These are phyloP conservation scores for Morella rubra DNA, from an alignment of 306 rosid genomes.

Conservation along the genomic window DNA sequence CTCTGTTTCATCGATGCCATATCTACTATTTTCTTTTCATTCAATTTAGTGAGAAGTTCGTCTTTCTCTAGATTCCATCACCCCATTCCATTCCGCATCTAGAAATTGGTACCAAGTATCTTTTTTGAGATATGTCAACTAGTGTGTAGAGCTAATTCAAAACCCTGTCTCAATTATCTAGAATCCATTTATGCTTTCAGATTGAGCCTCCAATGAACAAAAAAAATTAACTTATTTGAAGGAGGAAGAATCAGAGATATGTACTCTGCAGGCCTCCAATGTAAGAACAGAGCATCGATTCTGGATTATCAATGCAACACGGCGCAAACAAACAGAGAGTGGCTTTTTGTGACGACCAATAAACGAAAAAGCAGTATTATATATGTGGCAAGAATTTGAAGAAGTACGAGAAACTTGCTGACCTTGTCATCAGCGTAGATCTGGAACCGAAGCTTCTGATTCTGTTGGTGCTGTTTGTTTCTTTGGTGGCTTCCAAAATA, in stretches of 20 bases:
- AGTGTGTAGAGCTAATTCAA: background rate
- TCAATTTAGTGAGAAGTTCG: too few relatives aligned
- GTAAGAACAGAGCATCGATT: too few relatives aligned
- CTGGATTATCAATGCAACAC: background rate
- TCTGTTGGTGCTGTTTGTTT: conserved; percentile 32
- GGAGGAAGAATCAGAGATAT: too few relatives aligned
- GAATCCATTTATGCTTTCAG: too few relatives aligned
- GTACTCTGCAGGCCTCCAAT: too few relatives aligned
- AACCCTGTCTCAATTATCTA: too few relatives aligned
- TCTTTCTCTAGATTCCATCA: too few relatives aligned
- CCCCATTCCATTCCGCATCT: too few relatives aligned
- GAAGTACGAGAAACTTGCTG: conserved; percentile 2
- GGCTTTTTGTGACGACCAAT: background rate
- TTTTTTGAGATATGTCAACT: background rate
- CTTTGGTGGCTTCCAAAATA: conserved; percentile 55
- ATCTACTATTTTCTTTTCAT: too few relatives aligned
- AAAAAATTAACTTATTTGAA: background rate
- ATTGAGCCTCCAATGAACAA: too few relatives aligned
- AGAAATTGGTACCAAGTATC: too few relatives aligned
- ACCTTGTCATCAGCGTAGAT: conserved; percentile 78
- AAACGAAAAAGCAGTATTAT: background rate
- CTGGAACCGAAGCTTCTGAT: conserved; percentile 60
- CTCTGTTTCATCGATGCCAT: too few relatives aligned
- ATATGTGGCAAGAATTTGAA: background rate
- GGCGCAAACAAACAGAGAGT: background rate